phyloP scores from a whole-genome alignment of 768 basidiomycete genomes.

The Pleurotus sapidus region DNA sequence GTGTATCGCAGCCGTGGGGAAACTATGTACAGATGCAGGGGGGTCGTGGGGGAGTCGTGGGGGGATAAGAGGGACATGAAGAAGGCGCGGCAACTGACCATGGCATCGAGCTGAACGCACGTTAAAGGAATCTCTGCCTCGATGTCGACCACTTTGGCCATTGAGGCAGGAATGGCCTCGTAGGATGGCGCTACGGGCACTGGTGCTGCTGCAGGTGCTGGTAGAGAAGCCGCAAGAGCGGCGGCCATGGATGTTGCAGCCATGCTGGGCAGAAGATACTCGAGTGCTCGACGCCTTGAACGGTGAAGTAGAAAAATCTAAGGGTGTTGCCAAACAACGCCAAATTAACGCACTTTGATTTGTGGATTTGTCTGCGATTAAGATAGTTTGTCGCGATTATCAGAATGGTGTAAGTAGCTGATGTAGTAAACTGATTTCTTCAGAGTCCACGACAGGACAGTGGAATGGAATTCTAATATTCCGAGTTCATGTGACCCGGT shows the following conservation, averaged over 20 bases:
- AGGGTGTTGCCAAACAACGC: conserved; percentile 25
- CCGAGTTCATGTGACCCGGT: too few relatives aligned
- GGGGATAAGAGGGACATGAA: not conserved
- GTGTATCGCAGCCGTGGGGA: too few relatives aligned
- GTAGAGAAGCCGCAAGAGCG: conserved; percentile 81
- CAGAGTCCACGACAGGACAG: too few relatives aligned
- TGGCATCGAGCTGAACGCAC: conserved; percentile 78
- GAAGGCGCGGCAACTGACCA: conserved; percentile 52
- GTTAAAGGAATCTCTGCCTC: conserved; percentile 85
- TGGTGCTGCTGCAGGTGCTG: conserved; percentile 59
- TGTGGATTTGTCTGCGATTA: too few relatives aligned
- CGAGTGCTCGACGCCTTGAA: not conserved
- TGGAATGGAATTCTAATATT: too few relatives aligned
- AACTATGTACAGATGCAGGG: too few relatives aligned
- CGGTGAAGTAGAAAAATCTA: conserved; percentile 13
- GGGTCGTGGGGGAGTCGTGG: too few relatives aligned
- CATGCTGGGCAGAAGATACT: conserved; percentile 35
- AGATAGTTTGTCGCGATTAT: too few relatives aligned
- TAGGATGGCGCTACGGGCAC: conserved; percentile 65
- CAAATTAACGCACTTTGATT: conserved; percentile 19
- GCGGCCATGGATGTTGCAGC: conserved; percentile 88
- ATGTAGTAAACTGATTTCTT: too few relatives aligned
- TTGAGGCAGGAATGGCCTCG: conserved; percentile 88
- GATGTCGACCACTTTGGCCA: conserved; percentile 91
- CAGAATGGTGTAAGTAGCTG: too few relatives aligned